Evolutionary conservation across 306 rosid genomes (phyloP).

Genomic region (Citrullus amarus): DNA sequence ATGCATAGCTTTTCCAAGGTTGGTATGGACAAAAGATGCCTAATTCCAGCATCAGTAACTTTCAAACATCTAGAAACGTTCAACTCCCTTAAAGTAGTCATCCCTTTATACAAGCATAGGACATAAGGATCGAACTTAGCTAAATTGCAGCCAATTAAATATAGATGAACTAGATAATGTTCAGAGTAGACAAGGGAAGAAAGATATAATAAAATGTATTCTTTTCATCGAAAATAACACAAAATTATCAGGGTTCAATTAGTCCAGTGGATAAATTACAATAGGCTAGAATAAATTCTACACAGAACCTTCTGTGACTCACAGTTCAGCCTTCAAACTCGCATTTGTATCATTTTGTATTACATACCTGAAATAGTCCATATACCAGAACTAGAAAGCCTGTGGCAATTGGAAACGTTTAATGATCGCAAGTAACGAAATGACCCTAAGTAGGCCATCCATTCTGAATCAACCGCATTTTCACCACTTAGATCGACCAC

Average conservation of each 20-base stretch:
- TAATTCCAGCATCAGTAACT: conserved; percentile 61
- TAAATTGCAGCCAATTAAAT: background rate
- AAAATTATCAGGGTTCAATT: background rate
- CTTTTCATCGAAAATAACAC: background rate
- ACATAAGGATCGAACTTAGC: background rate
- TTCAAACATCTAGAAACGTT: conserved; percentile 58
- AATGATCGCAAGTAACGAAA: conserved; percentile 44
- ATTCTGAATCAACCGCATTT: conserved; percentile 55
- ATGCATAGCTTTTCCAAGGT: conserved; percentile 51
- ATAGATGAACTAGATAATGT: background rate
- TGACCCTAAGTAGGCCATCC: conserved; percentile 94
- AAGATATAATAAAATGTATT: background rate
- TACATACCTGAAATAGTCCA: conserved; percentile 68
- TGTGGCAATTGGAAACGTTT: conserved; percentile 51
- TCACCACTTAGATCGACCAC: conserved; percentile 52
- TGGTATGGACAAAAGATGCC: conserved; percentile 47
- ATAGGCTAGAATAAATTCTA: background rate
- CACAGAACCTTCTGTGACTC: background rate
- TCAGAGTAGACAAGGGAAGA: background rate
- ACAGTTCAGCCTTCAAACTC: background rate
- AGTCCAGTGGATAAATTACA: background rate
- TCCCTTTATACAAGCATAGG: conserved; percentile 30
- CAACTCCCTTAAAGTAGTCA: conserved; percentile 53
- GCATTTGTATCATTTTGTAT: background rate
- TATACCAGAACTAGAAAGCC: conserved; percentile 49